phyloP scores from a whole-genome alignment of 495 filamentous ascomycete species.

The Daldinia childiae region DNA sequence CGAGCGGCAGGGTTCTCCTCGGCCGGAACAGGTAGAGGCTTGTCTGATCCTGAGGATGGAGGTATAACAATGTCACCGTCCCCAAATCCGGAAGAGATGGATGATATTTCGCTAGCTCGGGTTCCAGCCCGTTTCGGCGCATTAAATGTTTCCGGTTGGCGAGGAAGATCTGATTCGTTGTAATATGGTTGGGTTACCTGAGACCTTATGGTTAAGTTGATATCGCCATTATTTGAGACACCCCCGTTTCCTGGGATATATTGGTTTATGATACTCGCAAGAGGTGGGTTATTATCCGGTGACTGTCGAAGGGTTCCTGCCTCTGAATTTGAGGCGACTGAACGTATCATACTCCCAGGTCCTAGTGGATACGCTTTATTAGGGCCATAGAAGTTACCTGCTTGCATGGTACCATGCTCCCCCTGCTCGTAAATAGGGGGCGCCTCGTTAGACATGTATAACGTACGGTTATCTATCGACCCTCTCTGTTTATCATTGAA shows the following conservation, averaged over 20 bases:
- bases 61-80: constrained; percentile 60
- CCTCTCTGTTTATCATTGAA: constrained; percentile 10
- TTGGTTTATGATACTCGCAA: constrained; percentile 15
- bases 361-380: constrained; percentile 37
- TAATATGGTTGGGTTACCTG: constrained; percentile 48
- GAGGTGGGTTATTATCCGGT: constrained; percentile 13
- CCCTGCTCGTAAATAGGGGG: constrained; percentile 54
- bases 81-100: constrained; percentile 64
- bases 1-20: constrained; percentile 39
- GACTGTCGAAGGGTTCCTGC: constrained; percentile 24
- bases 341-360: constrained; percentile 15
- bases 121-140: constrained; percentile 43
- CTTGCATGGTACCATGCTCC: constrained; percentile 32
- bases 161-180: constrained; percentile 51
- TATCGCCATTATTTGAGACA: constrained; percentile 19
- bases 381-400: constrained; percentile 43
- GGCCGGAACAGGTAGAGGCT: constrained; percentile 4
- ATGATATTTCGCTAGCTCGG: constrained; percentile 57
- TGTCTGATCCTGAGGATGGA: constrained; percentile 28
- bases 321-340: constrained; percentile 20
- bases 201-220: constrained; percentile 42
- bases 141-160: constrained; percentile 49
- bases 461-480: constrained; percentile 11
- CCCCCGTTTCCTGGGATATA: constrained; percentile 15
- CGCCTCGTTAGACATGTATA: constrained; percentile 34